phyloP scores from a whole-genome alignment of 2,329 filamentous ascomycete genomes.

The Xylaria hypoxylon region DNA sequence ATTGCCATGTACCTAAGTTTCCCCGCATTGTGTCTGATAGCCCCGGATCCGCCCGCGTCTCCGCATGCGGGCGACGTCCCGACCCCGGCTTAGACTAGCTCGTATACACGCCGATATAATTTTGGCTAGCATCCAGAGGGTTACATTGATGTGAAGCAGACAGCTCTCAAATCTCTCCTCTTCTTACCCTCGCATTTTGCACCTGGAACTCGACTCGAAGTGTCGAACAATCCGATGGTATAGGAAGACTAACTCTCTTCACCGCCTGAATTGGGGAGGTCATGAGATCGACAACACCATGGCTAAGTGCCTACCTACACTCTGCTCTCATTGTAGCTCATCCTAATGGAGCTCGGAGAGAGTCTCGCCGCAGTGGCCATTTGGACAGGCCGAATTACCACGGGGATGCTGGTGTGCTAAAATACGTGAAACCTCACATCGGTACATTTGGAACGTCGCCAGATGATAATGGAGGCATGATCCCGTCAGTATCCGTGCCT shows the following conservation, averaged over 20 bases:
- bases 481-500: slow-evolving; percentile 54
- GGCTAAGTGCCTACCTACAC: slow-evolving; percentile 24
- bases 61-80: slow-evolving; percentile 5
- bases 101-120: not conserved
- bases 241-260: not conserved
- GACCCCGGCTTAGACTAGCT: slow-evolving; percentile 10
- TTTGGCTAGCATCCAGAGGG: not conserved
- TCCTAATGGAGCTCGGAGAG: slow-evolving; percentile 7
- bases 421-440: slow-evolving; percentile 52
- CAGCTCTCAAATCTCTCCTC: not conserved
- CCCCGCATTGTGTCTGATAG: slow-evolving; percentile 25
- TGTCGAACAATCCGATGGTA: not conserved
- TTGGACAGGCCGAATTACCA: slow-evolving; percentile 43
- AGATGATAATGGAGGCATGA: slow-evolving; percentile 54
- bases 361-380: not conserved
- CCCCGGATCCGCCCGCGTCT: slow-evolving; percentile 24
- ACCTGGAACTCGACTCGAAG: too few relatives aligned
- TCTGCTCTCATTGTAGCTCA: slow-evolving; percentile 9
- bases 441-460: slow-evolving; percentile 50
- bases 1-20: slow-evolving; percentile 12
- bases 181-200: not conserved
- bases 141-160: slow-evolving; percentile 9
- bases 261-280: not conserved
- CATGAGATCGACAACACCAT: slow-evolving; percentile 29
- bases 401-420: slow-evolving; percentile 47